Evolutionary conservation across 1,139 yeast genomes (phyloP).

Genomic region (Lodderomyces pseudojiufengensis): DNA sequence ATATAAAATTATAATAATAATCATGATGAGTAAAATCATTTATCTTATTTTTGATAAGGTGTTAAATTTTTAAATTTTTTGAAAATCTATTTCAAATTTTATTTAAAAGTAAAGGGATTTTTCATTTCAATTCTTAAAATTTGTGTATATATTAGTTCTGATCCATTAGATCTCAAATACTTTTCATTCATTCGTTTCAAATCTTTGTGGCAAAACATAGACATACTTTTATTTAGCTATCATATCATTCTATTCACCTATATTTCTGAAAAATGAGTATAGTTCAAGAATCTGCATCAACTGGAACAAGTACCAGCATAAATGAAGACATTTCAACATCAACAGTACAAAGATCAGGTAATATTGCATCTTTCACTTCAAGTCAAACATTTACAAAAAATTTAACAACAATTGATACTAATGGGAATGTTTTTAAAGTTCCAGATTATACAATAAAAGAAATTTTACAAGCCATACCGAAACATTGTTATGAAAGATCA

Average conservation of each 20-base stretch:
- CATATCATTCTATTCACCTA: not conserved
- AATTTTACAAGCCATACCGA: conserved; percentile 67
- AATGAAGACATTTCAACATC: conserved; percentile 3
- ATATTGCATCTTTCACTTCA: conserved; percentile 19
- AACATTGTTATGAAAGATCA: conserved; percentile 70
- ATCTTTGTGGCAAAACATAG: too few species aligned
- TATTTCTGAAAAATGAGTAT: conserved; percentile 14
- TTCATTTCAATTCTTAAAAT: too few species aligned
- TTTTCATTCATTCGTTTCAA: too few species aligned
- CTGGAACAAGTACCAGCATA: conserved; percentile 1
- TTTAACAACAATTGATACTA: conserved; percentile 51
- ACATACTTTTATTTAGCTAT: too few species aligned
- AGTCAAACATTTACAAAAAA: conserved; percentile 22
- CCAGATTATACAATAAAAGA: conserved; percentile 77
- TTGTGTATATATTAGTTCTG: too few species aligned
- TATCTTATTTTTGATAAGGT: too few species aligned
- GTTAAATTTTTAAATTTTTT: too few species aligned
- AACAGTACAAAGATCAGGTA: conserved; percentile 21
- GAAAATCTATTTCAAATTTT: not conserved
- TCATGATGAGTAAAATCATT: too few species aligned
- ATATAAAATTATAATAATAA: too few species aligned
- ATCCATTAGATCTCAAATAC: too few species aligned
- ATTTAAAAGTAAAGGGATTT: conserved; percentile 2
- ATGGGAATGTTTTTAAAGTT: conserved; percentile 64
- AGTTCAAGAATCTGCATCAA: conserved; percentile 14